Conservation (phyloP, 2,329 filamentous ascomycete species). For the Botrytis pseudocinerea region DNA sequence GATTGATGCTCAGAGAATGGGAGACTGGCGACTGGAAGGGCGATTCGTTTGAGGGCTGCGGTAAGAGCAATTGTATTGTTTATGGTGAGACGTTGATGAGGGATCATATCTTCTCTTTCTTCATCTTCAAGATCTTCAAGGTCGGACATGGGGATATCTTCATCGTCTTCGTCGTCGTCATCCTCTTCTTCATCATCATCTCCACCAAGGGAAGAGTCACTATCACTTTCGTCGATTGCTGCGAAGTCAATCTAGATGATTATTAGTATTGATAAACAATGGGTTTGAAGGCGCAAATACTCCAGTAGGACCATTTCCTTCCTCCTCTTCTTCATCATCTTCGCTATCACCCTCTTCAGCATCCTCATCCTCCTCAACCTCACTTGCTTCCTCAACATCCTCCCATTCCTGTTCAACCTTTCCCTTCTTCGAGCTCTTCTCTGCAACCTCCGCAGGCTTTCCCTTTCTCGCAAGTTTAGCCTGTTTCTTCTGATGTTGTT, state of each 20-base stretch:
- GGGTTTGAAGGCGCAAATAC: slow-evolving; percentile 26
- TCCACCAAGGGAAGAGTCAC: slow-evolving; percentile 53
- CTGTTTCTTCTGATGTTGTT: slow-evolving; percentile 44
- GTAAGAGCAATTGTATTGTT: slow-evolving; percentile 92
- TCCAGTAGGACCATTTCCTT: slow-evolving; percentile 28
- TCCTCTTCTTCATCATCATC: slow-evolving; percentile 47
- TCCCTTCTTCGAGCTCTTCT: slow-evolving; percentile 47
- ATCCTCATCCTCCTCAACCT: slow-evolving; percentile 39
- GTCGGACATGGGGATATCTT: slow-evolving; percentile 87
- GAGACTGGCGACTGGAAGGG: slow-evolving; percentile 65
- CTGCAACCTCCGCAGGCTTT: slow-evolving; percentile 49
- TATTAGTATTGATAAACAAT: slow-evolving; percentile 23
- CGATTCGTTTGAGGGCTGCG: slow-evolving; percentile 76
- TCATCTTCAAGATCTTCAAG: slow-evolving; percentile 75
- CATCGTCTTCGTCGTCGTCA: slow-evolving; percentile 70
- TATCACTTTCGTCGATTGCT: slow-evolving; percentile 61
- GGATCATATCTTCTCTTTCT: slow-evolving; percentile 82
- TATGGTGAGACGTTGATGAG: slow-evolving; percentile 91
- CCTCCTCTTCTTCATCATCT: slow-evolving; percentile 40
- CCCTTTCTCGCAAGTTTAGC: slow-evolving; percentile 47
- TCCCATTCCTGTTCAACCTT: slow-evolving; percentile 51
- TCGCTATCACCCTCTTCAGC: slow-evolving; percentile 36
- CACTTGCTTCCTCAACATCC: slow-evolving; percentile 44
- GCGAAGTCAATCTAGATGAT: slow-evolving; percentile 50
- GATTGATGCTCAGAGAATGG: slow-evolving; percentile 84